Conservation (phyloP, 108 stramenopile species). For the Chaetoceros muelleri region DNA sequence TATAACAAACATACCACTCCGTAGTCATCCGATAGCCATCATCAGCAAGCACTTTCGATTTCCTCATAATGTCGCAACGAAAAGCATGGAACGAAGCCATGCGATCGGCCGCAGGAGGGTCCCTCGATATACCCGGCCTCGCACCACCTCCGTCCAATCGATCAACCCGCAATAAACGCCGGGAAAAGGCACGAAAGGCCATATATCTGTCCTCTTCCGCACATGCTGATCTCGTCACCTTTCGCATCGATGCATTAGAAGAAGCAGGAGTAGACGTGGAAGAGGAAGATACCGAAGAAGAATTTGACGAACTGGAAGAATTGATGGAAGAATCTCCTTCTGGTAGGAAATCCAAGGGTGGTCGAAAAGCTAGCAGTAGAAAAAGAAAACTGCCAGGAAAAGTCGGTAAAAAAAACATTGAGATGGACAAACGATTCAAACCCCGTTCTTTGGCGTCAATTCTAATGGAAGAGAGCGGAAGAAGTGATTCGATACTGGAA, state of each 20-base stretch:
- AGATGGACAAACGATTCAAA: constrained; percentile 60
- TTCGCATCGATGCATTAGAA: constrained; percentile 78
- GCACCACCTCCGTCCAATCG: constrained; percentile 23
- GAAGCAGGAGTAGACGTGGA: constrained; percentile 30
- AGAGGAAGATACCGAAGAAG: constrained; percentile 76
- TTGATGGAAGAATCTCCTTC: constrained; percentile 1
- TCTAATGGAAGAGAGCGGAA: constrained; percentile 60
- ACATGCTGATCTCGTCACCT: constrained; percentile 35
- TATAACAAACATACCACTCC: too few relatives aligned
- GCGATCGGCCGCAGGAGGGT: constrained; percentile 54
- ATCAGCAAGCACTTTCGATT: too few relatives aligned
- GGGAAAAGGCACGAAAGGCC: constrained; percentile 69
- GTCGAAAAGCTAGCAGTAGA: constrained; percentile 9
- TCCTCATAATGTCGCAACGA: constrained; percentile 22
- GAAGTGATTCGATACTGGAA: constrained; percentile 49
- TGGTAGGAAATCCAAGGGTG: constrained; percentile 1
- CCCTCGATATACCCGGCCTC: constrained; percentile 27
- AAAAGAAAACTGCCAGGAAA: constrained; percentile 15
- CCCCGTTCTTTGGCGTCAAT: constrained; percentile 69
- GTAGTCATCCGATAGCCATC: too few relatives aligned
- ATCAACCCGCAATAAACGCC: constrained; percentile 55
- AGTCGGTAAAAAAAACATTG: constrained; percentile 4
- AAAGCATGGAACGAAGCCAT: constrained; percentile 91
- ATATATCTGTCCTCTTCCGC: constrained; percentile 13
- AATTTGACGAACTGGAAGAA: constrained; percentile 59